These are phyloP conservation scores for Hirschioporus abietinus DNA, from an alignment of 768 basidiomycete species.

Conservation along the genomic window DNA sequence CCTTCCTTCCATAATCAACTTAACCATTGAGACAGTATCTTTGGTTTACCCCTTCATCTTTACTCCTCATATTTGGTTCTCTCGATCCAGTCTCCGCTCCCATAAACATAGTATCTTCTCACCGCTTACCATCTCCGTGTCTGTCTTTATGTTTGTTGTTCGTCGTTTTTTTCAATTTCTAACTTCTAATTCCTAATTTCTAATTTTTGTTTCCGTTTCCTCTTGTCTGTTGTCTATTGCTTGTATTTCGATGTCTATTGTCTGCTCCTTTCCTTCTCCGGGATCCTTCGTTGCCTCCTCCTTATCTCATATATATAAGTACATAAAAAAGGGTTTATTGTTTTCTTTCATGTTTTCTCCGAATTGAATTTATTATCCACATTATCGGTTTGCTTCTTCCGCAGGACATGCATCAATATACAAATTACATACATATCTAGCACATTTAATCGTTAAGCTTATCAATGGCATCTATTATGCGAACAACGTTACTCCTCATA, in stretches of 20 bases:
- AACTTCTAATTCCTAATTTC: not conserved
- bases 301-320: too few species aligned
- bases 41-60: too few species aligned
- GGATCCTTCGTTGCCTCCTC: too few species aligned
- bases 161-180: too few species aligned
- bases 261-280: not conserved
- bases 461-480: constrained; percentile 21
- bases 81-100: too few species aligned
- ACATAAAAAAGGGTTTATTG: not conserved
- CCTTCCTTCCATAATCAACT: not conserved
- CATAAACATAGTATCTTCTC: too few species aligned
- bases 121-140: too few species aligned
- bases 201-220: not conserved
- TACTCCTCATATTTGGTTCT: too few species aligned
- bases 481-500: constrained; percentile 37
- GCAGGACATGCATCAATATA: not conserved
- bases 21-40: too few species aligned
- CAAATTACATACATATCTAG: constrained; percentile 4
- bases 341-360: not conserved
- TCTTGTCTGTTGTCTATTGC: not conserved
- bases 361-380: not conserved
- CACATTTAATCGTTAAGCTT: constrained; percentile 12
- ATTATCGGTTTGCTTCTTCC: too few species aligned
- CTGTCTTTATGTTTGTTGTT: not conserved
- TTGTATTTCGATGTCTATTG: not conserved